Evolutionary conservation across 1,284 basidiomycete species (phyloP).

Genomic region (Meira nashicola): DNA sequence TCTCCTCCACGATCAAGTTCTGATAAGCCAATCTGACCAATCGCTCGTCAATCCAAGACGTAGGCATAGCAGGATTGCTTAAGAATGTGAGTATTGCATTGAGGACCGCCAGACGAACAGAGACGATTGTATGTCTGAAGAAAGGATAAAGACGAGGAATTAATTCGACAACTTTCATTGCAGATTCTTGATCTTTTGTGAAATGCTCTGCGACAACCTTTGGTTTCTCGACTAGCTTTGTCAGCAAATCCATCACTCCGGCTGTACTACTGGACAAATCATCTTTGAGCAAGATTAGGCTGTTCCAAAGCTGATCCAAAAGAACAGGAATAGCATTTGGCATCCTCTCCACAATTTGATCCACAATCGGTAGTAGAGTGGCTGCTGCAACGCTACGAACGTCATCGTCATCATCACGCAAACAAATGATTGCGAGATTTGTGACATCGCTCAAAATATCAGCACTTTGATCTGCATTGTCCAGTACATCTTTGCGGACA

Average conservation of each 20-base stretch:
- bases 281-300: conserved; percentile 87
- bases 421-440: conserved; percentile 57
- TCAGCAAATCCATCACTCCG: conserved; percentile 83
- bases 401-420: conserved; percentile 89
- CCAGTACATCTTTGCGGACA: conserved; percentile 69
- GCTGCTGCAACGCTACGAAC: conserved; percentile 92
- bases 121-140: conserved; percentile 93
- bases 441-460: conserved; percentile 10
- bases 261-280: conserved; percentile 95
- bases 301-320: conserved; percentile 82
- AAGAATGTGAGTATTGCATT: conserved; percentile 84
- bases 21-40: conserved; percentile 85
- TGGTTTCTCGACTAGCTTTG: conserved; percentile 52
- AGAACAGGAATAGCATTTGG: conserved; percentile 59
- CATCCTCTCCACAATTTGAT: conserved; percentile 70
- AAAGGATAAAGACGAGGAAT: conserved; percentile 89
- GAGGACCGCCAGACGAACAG: conserved; percentile 87
- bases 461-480: conserved; percentile 6
- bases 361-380: conserved; percentile 79
- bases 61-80: conserved; percentile 68
- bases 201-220: conserved; percentile 69
- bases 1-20: conserved; percentile 89
- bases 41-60: conserved; percentile 70
- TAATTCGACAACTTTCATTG: conserved; percentile 61
- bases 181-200: conserved; percentile 20